Percentiles rank a stretch among this genome's conserved stretches.
Evolutionary conservation across 2,329 filamentous ascomycete species (phyloP).

Genomic region (Penicillium sp.): DNA sequence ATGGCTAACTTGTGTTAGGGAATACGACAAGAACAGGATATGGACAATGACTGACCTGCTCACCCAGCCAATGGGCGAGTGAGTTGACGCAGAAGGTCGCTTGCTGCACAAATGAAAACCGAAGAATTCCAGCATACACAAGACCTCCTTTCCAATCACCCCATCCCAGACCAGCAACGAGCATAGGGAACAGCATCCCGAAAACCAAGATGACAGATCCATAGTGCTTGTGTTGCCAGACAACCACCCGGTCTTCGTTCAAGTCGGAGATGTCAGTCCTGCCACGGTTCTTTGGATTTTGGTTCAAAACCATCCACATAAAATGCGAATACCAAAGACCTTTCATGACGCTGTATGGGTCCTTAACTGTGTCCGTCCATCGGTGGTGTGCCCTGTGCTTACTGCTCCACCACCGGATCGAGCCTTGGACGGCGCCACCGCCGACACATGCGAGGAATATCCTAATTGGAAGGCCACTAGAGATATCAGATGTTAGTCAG

Average conservation of each 20-base stretch:
- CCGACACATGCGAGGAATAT: slow-evolving; percentile 75
- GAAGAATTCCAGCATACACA: slow-evolving; percentile 75
- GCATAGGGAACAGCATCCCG: slow-evolving; percentile 68
- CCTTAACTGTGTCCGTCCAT: slow-evolving; percentile 84
- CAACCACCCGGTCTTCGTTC: slow-evolving; percentile 75
- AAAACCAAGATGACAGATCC: slow-evolving; percentile 71
- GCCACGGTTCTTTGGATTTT: slow-evolving; percentile 71
- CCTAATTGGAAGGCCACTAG: slow-evolving; percentile 67
- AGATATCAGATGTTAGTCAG: neutral
- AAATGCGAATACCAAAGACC: slow-evolving; percentile 75
- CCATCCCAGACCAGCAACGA: slow-evolving; percentile 72
- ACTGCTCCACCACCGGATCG: slow-evolving; percentile 79
- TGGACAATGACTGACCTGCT: slow-evolving; percentile 50
- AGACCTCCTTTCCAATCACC: slow-evolving; percentile 74
- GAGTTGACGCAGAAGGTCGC: slow-evolving; percentile 89
- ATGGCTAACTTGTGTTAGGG: slow-evolving; percentile 49
- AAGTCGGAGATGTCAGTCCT: slow-evolving; percentile 81
- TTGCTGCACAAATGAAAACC: slow-evolving; percentile 81
- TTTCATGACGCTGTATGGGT: slow-evolving; percentile 85
- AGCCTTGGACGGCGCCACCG: slow-evolving; percentile 75
- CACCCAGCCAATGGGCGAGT: slow-evolving; percentile 79
- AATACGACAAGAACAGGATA: neutral
- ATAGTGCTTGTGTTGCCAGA: slow-evolving; percentile 82
- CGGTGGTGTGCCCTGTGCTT: slow-evolving; percentile 81
- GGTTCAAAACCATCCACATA: slow-evolving; percentile 86